Base-by-base conservation (phyloP, 1,139 yeast species). In the Taiozyma sp. region DNA sequence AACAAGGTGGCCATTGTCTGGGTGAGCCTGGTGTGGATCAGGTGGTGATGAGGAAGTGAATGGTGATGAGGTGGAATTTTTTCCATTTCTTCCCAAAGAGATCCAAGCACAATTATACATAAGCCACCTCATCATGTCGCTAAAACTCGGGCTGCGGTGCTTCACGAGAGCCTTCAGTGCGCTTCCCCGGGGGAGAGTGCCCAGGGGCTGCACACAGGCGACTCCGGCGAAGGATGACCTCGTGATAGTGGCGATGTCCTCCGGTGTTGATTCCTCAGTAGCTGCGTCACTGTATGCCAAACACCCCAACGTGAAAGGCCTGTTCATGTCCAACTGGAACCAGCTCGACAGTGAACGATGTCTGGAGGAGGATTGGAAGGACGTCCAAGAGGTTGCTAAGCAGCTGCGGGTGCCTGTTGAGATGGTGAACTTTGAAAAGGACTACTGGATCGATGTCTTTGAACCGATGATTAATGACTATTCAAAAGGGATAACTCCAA, bases 181-280 rank as follows among this genome's bases (percentile, higher is more conserved):
- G 8, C 40, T 44, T 16, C 46, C 46, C 24, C 19, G n/a, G 12
- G 46, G 13, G 16, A 44, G 57, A 19, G 9, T 55, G 13, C 60
- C 61, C 44, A 46, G 23, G 7, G 59, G 59, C 1, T 57, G 54
- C 44, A 46, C 54, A 7, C 87, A 80, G 57, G 69, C 68, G 6
- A 60, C 63, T 30, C 93, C 95, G 0, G 54, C 56, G 1, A 59
- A 59, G 5, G 66, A 76, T 39, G 96, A 88, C 62, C 80, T 75
- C 48, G 78, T 93, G 24, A 73, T 87, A 38, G 80, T 93, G 3
- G 97, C 98, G 24, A 90, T 93, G 97, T 90, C 97, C 1, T 87
- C 96, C 0, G 99, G 99, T 0, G 98, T 93, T 0, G 99, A 93
- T 67, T 91, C 98, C 0, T 86, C 97, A 1, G 91, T 93, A 1